Percentiles rank a stretch among this genome's conserved stretches.
Evolutionary conservation across 2,329 filamentous ascomycete genomes (phyloP).

Genomic region (Dryadomyces sulphureus): DNA sequence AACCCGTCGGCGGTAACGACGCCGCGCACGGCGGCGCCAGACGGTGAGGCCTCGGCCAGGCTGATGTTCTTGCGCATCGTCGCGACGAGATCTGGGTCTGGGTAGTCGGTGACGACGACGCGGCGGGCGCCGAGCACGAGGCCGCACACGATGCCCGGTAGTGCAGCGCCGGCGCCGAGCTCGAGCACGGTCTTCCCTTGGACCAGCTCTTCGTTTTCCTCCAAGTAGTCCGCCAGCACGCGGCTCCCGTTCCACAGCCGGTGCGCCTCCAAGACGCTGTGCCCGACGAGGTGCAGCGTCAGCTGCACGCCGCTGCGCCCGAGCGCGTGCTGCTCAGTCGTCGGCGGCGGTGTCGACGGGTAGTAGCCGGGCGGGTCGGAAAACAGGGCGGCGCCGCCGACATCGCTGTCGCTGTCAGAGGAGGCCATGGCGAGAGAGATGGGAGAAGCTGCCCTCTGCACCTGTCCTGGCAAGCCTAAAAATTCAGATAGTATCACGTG

Average conservation of each 20-base stretch:
- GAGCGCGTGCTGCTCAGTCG: slow-evolving; percentile 57
- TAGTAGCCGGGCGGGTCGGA: slow-evolving; percentile 71
- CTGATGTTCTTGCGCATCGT: slow-evolving; percentile 68
- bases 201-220: slow-evolving; percentile 40
- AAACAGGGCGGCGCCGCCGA: slow-evolving; percentile 33
- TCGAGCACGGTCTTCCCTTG: slow-evolving; percentile 61
- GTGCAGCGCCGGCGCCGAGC: slow-evolving; percentile 74
- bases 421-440: too few species aligned
- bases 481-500: too few species aligned
- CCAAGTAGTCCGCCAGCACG: slow-evolving; percentile 63
- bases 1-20: slow-evolving; percentile 49
- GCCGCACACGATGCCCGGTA: slow-evolving; percentile 67
- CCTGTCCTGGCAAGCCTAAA: too few species aligned
- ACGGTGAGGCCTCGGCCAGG: slow-evolving; percentile 23
- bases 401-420: background rate
- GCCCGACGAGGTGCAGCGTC: slow-evolving; percentile 50
- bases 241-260: slow-evolving; percentile 83
- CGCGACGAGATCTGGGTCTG: slow-evolving; percentile 66
- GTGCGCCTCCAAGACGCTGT: slow-evolving; percentile 79
- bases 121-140: slow-evolving; percentile 50
- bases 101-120: slow-evolving; percentile 78
- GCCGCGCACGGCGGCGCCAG: slow-evolving; percentile 17
- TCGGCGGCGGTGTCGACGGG: slow-evolving; percentile 61
- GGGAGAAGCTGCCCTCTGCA: too few species aligned
- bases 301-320: slow-evolving; percentile 37